phyloP scores from a whole-genome alignment of 2,329 filamentous ascomycete genomes.

The Nothophaeocryptopus gaeumannii region DNA sequence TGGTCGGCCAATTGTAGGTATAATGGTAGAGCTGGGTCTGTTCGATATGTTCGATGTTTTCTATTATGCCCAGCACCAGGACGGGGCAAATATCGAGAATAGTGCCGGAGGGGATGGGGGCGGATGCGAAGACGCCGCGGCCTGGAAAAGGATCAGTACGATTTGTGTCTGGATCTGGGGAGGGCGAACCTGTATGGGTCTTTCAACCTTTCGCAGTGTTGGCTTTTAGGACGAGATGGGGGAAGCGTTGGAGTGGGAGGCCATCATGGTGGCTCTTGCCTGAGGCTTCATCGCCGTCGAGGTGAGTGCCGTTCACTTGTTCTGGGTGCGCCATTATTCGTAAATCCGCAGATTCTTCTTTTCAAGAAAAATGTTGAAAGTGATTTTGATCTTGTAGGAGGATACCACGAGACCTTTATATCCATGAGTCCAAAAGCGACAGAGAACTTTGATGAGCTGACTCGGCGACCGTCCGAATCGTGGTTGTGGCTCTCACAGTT shows the following conservation, averaged over 20 bases:
- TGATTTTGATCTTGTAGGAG: too few relatives aligned
- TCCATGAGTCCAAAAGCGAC: too few relatives aligned
- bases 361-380: neutral
- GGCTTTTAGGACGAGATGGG: conserved; percentile 43
- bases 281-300: neutral
- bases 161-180: neutral
- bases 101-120: conserved; percentile 47
- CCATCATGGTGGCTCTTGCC: conserved; percentile 2
- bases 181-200: neutral
- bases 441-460: too few relatives aligned
- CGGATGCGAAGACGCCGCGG: conserved; percentile 52
- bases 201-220: conserved; percentile 52
- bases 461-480: neutral
- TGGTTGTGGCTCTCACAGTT: conserved; percentile 1
- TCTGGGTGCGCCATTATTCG: too few relatives aligned
- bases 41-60: conserved; percentile 50
- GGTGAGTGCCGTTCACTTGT: too few relatives aligned
- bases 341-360: neutral
- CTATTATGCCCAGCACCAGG: conserved; percentile 47
- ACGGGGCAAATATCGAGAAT: conserved; percentile 54
- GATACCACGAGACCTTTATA: neutral
- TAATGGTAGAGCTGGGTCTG: conserved; percentile 55
- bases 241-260: conserved; percentile 40
- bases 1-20: conserved; percentile 53
- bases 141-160: conserved; percentile 37